Base-by-base conservation (phyloP, 768 basidiomycete genomes). In the Leccinum fibrillosum region DNA sequence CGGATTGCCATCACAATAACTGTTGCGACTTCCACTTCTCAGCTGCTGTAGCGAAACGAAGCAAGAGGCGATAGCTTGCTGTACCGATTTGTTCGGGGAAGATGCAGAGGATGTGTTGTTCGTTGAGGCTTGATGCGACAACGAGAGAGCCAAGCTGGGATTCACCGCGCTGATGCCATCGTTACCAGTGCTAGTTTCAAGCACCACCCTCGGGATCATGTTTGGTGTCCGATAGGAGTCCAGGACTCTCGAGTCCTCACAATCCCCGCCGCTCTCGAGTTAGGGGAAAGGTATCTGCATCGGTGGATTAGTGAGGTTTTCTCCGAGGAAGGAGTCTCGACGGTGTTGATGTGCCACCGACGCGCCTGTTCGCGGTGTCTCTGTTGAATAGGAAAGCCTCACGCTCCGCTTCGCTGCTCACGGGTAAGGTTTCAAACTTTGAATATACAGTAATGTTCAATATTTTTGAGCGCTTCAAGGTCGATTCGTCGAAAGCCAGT, bases 81-180 rank as follows among this genome's bases (percentile, higher is more conserved):
- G 44, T 54, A 48, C 52, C 32, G 15, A 44, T 7, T 19, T 25
- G 34, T 53, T 44, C 44, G 49, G 19, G 37, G 44, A 55, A 49
- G 34, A 21, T 13, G 21, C 3, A 50, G 21, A 7, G 17, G 23
- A 35, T 13, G 25, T 50, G n/a, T 37, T 21, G 42, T 19, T 6
- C 35, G 9, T n/a, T 17, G 48, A 26, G 17, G 8, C 12, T 42
- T 35, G 23, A 42, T 32, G 44, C 26, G 35, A 48, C n/a, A 32
- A 5, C n/a, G 2, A n/a, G 11, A 15, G 39, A 6, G 11, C n/a
- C 13, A 28, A 39, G 15, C 39, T n/a, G 34, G 52, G 53, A 52
- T 32, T 32, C 52, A 47, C 42, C 28, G 19, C 23, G 26, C 35
- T 62, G 61, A 57, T 44, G 25, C 51, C 52, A 49, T 53, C 34